These are phyloP conservation scores for Aspergillus persii DNA, from an alignment of 2,329 filamentous ascomycete species.

Conservation along the genomic window DNA sequence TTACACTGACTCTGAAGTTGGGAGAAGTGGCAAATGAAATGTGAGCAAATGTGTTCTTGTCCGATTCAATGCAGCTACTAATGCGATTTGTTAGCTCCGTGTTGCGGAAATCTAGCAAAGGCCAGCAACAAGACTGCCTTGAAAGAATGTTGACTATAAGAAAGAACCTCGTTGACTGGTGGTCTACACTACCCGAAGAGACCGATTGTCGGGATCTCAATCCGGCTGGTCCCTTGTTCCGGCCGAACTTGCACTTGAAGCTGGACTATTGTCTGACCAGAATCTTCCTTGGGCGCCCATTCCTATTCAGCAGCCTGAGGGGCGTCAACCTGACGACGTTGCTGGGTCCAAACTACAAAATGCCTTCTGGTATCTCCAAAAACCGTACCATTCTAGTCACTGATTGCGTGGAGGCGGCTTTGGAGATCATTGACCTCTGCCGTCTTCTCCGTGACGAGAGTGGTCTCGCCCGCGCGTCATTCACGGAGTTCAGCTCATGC, in stretches of 20 bases:
- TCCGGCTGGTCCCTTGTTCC: slow-evolving; percentile 42
- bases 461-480: slow-evolving; percentile 55
- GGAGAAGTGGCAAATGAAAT: slow-evolving; percentile 43
- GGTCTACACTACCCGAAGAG: slow-evolving; percentile 39
- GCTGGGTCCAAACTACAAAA: slow-evolving; percentile 24
- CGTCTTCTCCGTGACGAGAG: slow-evolving; percentile 50
- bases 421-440: slow-evolving; percentile 52
- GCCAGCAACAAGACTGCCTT: slow-evolving; percentile 41
- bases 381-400: slow-evolving; percentile 44
- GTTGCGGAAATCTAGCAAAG: slow-evolving; percentile 38
- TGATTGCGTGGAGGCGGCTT: slow-evolving; percentile 54
- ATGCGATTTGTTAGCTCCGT: slow-evolving; percentile 32
- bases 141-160: slow-evolving; percentile 39
- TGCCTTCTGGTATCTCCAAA: slow-evolving; percentile 32
- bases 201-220: slow-evolving; percentile 43
- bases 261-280: slow-evolving; percentile 54
- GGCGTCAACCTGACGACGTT: slow-evolving; percentile 23
- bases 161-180: slow-evolving; percentile 44
- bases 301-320: slow-evolving; percentile 47
- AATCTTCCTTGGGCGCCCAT: slow-evolving; percentile 55
- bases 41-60: slow-evolving; percentile 20
- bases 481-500: slow-evolving; percentile 57
- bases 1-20: slow-evolving; percentile 44
- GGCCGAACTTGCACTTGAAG: slow-evolving; percentile 52
- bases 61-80: slow-evolving; percentile 10